Conservation (phyloP, 176 grass and related monocot species). For the bread wheat (Triticum aestivum) region DNA sequence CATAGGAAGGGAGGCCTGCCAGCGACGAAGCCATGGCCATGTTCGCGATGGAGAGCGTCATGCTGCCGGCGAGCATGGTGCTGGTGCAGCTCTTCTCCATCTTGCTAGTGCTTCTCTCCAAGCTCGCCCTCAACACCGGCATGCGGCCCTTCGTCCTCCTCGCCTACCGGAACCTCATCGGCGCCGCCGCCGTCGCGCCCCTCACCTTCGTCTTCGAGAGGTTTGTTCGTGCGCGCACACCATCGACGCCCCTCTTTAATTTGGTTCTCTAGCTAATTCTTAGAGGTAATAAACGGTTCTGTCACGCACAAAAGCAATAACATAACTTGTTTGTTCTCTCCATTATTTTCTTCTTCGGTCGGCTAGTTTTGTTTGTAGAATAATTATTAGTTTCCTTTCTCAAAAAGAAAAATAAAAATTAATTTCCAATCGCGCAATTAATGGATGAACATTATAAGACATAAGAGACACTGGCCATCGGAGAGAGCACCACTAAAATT, state of each 20-base stretch:
- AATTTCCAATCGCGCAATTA: too few species aligned
- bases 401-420: too few species aligned
- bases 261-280: not conserved
- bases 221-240: not conserved
- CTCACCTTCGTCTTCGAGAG: slow-evolving; percentile 37
- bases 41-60: not conserved
- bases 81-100: slow-evolving; percentile 33
- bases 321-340: not conserved
- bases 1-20: not conserved
- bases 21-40: not conserved
- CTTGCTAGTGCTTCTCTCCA: slow-evolving; percentile 35
- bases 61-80: slow-evolving; percentile 33
- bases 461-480: not conserved
- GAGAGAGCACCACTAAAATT: not conserved
- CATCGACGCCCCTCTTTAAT: too few species aligned
- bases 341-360: not conserved
- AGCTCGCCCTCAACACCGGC: slow-evolving; percentile 37
- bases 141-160: slow-evolving; percentile 36
- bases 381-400: too few species aligned
- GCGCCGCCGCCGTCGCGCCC: not conserved
- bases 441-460: too few species aligned
- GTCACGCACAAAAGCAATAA: not conserved
- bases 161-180: slow-evolving; percentile 44
- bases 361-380: not conserved
- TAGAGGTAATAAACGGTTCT: not conserved